Evolutionary conservation across 2,329 filamentous ascomycete species (phyloP), one percentile per base, ranked within the genome.

Genomic region (Fusarium staphyleae): DNA sequence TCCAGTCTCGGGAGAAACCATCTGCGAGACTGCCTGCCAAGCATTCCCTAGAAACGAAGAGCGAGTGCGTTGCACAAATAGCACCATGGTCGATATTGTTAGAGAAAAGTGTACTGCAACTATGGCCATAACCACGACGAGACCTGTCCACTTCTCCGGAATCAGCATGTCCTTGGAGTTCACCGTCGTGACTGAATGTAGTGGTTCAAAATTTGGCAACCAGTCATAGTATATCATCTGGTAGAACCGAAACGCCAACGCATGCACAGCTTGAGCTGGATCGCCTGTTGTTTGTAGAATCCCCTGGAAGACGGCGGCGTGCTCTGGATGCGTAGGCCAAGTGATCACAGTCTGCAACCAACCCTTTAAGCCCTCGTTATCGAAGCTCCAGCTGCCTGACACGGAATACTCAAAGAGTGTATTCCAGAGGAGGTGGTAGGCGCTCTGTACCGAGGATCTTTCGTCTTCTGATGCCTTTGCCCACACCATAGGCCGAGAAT

Each of bases 1-100:
- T 9, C 22, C 47, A 1, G 55, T 63, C 4, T 54, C 19, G 1
- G 55, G 26, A 3, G 60, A 60, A 1, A 54, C 16, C 10, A 57
- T 45, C 15, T 60, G 39, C 1, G 48, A 37, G 2, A 57, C 22
- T 1, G 48, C 48, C 2, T 63, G 55, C 55, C 59, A 62, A 3
- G 48, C 34, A 10, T 60, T 46, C 2, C 48, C 59, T 0, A 63
- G 12, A 5, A n/a, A 6, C 2, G 59, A 53, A 19, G 42, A 29
- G 3, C 14, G n/a, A 1, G 48, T 63, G 2, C 19, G 40, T 0
- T 15, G 3, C 0, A 42, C 32, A 18, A 62, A 62, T 0, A 60
- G 29, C 0, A 15, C n/a, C 35, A 53, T 26, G 0, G 33, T 46
- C 2, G 15, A 7, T 4, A 15, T 11, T 2, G 37, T 16, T 0